Evolutionary conservation across 208 protist species (phyloP).

Genomic region (Wallacemonas rigidus): DNA sequence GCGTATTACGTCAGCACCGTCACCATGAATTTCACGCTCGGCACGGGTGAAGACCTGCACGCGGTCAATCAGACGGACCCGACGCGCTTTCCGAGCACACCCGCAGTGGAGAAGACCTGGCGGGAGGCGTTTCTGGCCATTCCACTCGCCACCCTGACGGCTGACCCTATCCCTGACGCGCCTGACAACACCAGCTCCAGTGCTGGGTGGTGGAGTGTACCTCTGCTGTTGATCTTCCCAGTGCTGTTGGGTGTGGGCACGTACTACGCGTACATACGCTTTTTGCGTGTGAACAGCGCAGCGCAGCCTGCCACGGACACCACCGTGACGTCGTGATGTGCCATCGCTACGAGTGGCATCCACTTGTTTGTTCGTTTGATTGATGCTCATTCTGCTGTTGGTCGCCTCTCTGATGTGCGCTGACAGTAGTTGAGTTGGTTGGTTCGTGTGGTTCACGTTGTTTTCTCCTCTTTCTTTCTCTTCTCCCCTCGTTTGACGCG

Average conservation of each 20-base stretch:
- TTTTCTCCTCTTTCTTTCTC: constrained; percentile 2
- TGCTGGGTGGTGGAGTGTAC: constrained; percentile 48
- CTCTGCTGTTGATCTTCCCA: constrained; percentile 50
- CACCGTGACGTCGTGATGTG: constrained; percentile 7
- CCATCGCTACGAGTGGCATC: neutral
- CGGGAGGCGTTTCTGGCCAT: constrained; percentile 42
- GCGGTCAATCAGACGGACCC: constrained; percentile 15
- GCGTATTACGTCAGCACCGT: constrained; percentile 31
- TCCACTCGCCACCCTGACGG: constrained; percentile 37
- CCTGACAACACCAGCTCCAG: constrained; percentile 36
- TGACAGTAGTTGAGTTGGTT: neutral
- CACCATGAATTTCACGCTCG: constrained; percentile 58
- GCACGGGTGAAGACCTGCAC: constrained; percentile 54
- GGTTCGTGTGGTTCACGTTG: neutral
- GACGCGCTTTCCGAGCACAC: constrained; percentile 16
- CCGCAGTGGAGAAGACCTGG: constrained; percentile 42
- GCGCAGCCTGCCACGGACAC: constrained; percentile 5
- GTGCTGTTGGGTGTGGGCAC: constrained; percentile 31
- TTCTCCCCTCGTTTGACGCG: constrained; percentile 16
- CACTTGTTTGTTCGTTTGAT: constrained; percentile 8
- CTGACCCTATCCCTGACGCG: constrained; percentile 33
- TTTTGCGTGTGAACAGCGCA: constrained; percentile 21
- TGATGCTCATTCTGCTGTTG: neutral
- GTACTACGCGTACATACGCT: constrained; percentile 57
- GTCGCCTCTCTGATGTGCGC: neutral